Percentiles rank a stretch among this genome's conserved stretches.
These are phyloP conservation scores for Lathyrus tuberosus DNA, from an alignment of 306 rosid genomes.

Conservation along the genomic window DNA sequence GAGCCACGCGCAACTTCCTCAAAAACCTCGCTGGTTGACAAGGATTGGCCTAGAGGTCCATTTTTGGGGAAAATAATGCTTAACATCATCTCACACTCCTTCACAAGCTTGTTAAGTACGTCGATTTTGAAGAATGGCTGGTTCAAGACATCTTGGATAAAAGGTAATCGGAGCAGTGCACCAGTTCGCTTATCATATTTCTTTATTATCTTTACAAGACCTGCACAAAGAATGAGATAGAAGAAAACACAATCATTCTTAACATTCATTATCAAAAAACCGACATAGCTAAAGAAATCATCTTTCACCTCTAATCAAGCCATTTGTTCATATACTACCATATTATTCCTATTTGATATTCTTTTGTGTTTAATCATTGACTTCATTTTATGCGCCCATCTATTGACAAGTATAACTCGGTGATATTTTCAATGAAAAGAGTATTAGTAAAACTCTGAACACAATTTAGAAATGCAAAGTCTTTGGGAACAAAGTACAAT, in stretches of 20 bases:
- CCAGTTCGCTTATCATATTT: constrained; percentile 90
- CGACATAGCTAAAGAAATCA: neutral
- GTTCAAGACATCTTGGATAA: constrained; percentile 73
- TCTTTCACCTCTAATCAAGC: neutral
- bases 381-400: too few relatives aligned
- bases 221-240: constrained; percentile 32
- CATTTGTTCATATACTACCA: too few relatives aligned
- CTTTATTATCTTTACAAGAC: constrained; percentile 83
- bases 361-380: too few relatives aligned
- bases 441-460: neutral
- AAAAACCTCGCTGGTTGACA: constrained; percentile 40
- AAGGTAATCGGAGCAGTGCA: constrained; percentile 67
- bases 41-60: constrained; percentile 40
- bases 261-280: neutral
- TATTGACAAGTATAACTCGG: too few relatives aligned
- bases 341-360: too few relatives aligned
- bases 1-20: constrained; percentile 45
- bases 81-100: constrained; percentile 74
- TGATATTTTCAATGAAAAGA: neutral
- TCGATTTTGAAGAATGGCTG: constrained; percentile 87
- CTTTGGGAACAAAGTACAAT: neutral
- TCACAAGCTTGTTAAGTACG: constrained; percentile 68
- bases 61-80: constrained; percentile 62
- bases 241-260: constrained; percentile 21
- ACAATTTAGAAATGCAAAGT: neutral